phyloP scores from a whole-genome alignment of 805 yeast species.

The Brettanomyces sp. region DNA sequence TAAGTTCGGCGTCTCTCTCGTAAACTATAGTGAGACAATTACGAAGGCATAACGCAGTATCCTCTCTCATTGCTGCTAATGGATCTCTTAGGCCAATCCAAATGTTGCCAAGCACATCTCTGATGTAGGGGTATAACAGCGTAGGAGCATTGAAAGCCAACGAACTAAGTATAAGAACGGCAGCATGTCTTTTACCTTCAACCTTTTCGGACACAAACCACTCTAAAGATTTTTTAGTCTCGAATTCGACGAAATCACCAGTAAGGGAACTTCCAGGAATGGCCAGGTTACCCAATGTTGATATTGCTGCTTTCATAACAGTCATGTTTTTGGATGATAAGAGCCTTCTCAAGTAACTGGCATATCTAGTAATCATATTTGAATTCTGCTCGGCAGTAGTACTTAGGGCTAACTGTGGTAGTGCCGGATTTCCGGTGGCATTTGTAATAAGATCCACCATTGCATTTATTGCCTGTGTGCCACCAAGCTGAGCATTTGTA shows the following conservation, averaged over 20 bases:
- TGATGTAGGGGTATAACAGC: conserved; percentile 65
- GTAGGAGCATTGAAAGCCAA: conserved; percentile 85
- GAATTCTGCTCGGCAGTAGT: conserved; percentile 58
- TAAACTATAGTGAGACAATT: conserved; percentile 72
- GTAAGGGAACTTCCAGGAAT: conserved; percentile 84
- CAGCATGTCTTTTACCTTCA: conserved; percentile 84
- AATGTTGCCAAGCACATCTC: conserved; percentile 68
- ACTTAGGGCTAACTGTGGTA: conserved; percentile 27
- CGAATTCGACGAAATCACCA: conserved; percentile 87
- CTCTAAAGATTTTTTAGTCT: conserved; percentile 81
- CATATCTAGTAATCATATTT: conserved; percentile 80
- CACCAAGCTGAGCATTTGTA: conserved; percentile 70
- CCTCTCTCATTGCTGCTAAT: conserved; percentile 64
- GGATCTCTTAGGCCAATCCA: conserved; percentile 85
- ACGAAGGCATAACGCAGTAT: conserved; percentile 74
- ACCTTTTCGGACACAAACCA: conserved; percentile 86
- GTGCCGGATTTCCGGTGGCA: conserved; percentile 39
- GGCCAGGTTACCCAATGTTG: conserved; percentile 80
- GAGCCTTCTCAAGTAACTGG: conserved; percentile 76
- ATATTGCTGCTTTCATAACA: conserved; percentile 81
- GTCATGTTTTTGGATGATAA: conserved; percentile 75
- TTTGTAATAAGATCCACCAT: conserved; percentile 79
- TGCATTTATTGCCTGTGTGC: conserved; percentile 83
- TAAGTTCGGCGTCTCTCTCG: conserved; percentile 62
- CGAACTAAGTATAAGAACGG: conserved; percentile 72